phyloP scores from a whole-genome alignment of 2,329 filamentous ascomycete species.

The Xylaria sp. region DNA sequence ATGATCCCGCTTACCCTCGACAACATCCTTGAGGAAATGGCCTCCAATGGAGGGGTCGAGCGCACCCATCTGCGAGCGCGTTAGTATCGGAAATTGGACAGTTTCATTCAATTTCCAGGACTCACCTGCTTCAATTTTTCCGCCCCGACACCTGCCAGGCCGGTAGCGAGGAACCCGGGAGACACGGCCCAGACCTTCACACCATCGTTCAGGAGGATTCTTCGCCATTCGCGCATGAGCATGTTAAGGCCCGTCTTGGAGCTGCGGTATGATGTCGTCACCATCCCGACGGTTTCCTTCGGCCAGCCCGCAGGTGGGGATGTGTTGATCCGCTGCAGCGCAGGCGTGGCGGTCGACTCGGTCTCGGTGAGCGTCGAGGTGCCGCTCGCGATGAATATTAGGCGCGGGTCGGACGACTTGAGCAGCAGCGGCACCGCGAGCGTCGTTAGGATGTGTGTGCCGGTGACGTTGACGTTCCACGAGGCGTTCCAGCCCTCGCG shows the following conservation, averaged over 20 bases:
- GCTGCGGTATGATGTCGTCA: constrained; percentile 44
- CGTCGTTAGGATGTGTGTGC: constrained; percentile 46
- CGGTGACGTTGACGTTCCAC: constrained; percentile 51
- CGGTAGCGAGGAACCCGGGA: constrained; percentile 35
- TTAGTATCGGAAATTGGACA: constrained; percentile 6
- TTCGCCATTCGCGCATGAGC: constrained; percentile 53
- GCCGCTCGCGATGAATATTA: constrained; percentile 56
- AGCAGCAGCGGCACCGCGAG: constrained; percentile 49
- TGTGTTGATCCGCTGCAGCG: constrained; percentile 28
- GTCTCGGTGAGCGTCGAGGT: constrained; percentile 44
- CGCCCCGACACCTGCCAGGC: constrained; percentile 20
- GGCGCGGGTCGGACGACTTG: constrained; percentile 49
- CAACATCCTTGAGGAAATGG: constrained; percentile 36
- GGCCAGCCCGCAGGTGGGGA: constrained; percentile 47
- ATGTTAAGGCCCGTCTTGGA: constrained; percentile 55
- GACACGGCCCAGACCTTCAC: constrained; percentile 52
- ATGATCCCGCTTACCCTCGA: constrained; percentile 37
- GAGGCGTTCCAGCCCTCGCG: constrained; percentile 49
- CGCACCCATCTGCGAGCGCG: constrained; percentile 33
- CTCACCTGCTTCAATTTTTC: constrained; percentile 34
- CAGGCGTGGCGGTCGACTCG: constrained; percentile 30
- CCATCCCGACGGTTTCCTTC: constrained; percentile 37
- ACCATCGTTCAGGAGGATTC: constrained; percentile 46
- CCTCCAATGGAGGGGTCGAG: constrained; percentile 35
- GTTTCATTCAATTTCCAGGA: constrained; percentile 19